Conservation (phyloP, 2,329 filamentous ascomycete species). For the Stagonosporopsis rhizophila region DNA sequence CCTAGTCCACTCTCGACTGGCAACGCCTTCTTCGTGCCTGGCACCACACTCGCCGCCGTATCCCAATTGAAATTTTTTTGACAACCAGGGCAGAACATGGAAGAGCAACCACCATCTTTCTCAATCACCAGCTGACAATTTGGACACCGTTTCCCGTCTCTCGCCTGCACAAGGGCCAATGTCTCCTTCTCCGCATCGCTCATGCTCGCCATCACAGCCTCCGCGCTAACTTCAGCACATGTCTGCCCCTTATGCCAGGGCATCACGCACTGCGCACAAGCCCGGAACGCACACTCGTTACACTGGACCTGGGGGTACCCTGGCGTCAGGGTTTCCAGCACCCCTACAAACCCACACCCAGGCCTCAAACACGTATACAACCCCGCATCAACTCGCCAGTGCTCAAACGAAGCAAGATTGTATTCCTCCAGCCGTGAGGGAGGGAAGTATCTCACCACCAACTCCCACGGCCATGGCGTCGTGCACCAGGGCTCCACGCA, state of each 20-base stretch:
- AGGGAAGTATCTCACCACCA: slow-evolving; percentile 33
- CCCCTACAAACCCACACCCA: slow-evolving; percentile 22
- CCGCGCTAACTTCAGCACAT: slow-evolving; percentile 31
- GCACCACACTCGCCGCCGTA: slow-evolving; percentile 31
- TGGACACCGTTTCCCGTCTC: slow-evolving; percentile 38
- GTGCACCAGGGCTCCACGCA: slow-evolving; percentile 36
- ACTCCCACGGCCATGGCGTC: slow-evolving; percentile 26
- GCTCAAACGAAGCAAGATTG: slow-evolving; percentile 34
- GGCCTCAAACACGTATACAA: slow-evolving; percentile 27
- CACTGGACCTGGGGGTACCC: slow-evolving; percentile 40
- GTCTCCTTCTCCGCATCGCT: slow-evolving; percentile 30
- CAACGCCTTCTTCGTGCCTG: slow-evolving; percentile 26
- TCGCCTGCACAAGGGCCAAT: slow-evolving; percentile 32
- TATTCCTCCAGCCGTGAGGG: slow-evolving; percentile 28
- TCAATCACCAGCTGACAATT: slow-evolving; percentile 42
- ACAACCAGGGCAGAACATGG: slow-evolving; percentile 35
- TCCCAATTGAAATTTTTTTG: slow-evolving; percentile 39
- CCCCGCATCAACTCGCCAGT: slow-evolving; percentile 26
- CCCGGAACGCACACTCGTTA: slow-evolving; percentile 24
- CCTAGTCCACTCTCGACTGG: not conserved
- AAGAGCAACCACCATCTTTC: slow-evolving; percentile 39
- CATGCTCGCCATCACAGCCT: slow-evolving; percentile 30
- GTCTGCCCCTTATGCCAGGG: slow-evolving; percentile 36
- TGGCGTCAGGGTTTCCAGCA: slow-evolving; percentile 23
- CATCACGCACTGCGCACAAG: slow-evolving; percentile 31